Base-by-base conservation (phyloP, 768 basidiomycete genomes). In the Suillus subalutaceus region DNA sequence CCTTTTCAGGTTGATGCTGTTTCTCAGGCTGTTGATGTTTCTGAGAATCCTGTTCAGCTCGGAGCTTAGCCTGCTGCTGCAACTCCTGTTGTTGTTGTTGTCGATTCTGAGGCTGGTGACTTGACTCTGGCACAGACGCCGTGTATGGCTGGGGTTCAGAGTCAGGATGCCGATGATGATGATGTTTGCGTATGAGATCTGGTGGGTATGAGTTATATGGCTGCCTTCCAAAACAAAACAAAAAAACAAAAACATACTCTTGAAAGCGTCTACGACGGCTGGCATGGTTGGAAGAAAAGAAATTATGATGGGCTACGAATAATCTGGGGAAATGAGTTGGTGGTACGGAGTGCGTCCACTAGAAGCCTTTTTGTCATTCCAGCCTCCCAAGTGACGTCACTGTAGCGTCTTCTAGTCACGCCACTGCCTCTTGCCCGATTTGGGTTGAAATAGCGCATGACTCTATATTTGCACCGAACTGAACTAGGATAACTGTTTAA, bases 201-300 rank as follows among this genome's bases (percentile, higher is more conserved):
- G 66, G 57, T 26, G 38, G 62, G 62, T 65, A 58, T 23, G 72
- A 68, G 68, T 74, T 66, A 65, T 63, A 65, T 53, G 52, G 55
- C 62, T 65, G 64, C 32, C 35, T 23, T 66, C 50, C 8, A 61
- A 67, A 70, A 37, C 50, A 63, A 62, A 46, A 48, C 5, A 3
- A 50, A 13, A 18, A 41, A 18, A 41, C 30, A 52, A 13, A 48
- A 38, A 79, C 83, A 48, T 75, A 94, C 93, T 95, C 84, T 94
- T 96, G 82, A 96, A 92, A 26, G 91, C 90, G 78, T 94, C 88
- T 72, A 96, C 90, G 62, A 94, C 90, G 65, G 84, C 84, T 67
- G 89, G 89, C 90, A 91, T 91, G 67, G 68, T 74, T 60, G 68
- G 7, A 23, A n/a, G 32, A 15, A 66, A 30, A 23, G 41, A 20